Conservation (phyloP, 306 rosid genomes). For the Dryas octopetala region DNA sequence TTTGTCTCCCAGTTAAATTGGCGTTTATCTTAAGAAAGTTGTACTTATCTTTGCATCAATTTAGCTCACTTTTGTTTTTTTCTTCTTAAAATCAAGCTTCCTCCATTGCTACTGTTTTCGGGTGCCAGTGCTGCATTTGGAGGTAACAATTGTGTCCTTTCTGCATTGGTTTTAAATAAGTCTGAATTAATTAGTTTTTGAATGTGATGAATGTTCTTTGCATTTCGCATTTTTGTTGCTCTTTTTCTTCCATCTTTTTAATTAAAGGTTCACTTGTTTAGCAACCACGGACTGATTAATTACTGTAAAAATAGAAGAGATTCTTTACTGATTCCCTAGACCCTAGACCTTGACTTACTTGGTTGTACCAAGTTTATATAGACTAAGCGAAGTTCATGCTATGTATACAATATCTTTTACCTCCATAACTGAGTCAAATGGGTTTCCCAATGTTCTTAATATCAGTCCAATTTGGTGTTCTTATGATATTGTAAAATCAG, state of each 20-base stretch:
- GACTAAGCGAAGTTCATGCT: not conserved
- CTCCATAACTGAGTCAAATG: not conserved
- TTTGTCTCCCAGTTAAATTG: constrained; percentile 5
- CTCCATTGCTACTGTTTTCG: constrained; percentile 73
- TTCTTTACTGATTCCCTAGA: not conserved
- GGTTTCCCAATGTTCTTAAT: not conserved
- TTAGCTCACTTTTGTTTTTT: constrained; percentile 21
- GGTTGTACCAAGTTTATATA: not conserved
- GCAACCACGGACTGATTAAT: not conserved
- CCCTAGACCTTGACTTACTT: not conserved
- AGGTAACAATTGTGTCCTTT: constrained; percentile 44
- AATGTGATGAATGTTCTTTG: not conserved
- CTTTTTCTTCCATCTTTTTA: too few relatives aligned
- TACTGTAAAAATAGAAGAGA: not conserved
- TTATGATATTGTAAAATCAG: constrained; percentile 2
- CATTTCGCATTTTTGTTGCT: not conserved
- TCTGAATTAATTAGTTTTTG: not conserved
- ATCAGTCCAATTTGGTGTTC: not conserved
- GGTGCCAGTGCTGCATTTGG: constrained; percentile 89
- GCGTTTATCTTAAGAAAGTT: not conserved
- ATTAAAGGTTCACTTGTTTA: not conserved
- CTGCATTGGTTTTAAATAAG: not conserved
- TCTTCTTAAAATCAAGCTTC: constrained; percentile 45
- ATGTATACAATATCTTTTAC: not conserved
- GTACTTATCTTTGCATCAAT: constrained; percentile 12